Evolutionary conservation across 1,284 basidiomycete genomes (phyloP).

Genomic region (Ceraceosorus bombacis): DNA sequence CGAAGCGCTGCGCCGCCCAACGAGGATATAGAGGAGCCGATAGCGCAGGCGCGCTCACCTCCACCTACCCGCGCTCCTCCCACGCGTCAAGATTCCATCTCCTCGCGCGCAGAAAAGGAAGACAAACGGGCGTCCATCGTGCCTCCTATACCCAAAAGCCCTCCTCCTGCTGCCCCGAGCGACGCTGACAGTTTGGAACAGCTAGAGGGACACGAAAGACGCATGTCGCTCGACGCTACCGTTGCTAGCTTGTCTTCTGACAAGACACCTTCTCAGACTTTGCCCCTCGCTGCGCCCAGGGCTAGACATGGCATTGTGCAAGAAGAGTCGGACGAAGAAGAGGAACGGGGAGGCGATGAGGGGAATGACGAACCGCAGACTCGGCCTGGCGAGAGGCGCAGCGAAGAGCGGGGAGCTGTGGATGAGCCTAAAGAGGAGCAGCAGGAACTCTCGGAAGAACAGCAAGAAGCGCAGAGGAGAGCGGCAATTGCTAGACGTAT

Average conservation of each 20-base stretch:
- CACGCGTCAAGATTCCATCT: not conserved
- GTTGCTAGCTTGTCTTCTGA: no score
- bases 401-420: conserved; percentile 2
- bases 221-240: no score
- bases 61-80: conserved; percentile 7
- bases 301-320: conserved; percentile 27
- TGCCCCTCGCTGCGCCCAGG: conserved; percentile 23
- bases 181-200: no score
- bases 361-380: not conserved
- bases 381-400: not conserved
- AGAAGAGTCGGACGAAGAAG: conserved; percentile 32
- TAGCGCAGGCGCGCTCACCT: conserved; percentile 3
- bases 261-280: no score
- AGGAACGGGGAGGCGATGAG: conserved; percentile 7
- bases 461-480: conserved; percentile 35
- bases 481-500: conserved; percentile 40
- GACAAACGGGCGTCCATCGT: no score
- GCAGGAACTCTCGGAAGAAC: conserved; percentile 28
- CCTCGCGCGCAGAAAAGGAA: no score
- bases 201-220: no score
- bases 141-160: no score
- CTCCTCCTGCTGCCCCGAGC: no score
- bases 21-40: not conserved
- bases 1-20: not conserved
- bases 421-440: conserved; percentile 9